Evolutionary conservation across 2,329 filamentous ascomycete species (phyloP), one percentile per base, ranked within the genome.

Genomic region (Xylaria sp.): DNA sequence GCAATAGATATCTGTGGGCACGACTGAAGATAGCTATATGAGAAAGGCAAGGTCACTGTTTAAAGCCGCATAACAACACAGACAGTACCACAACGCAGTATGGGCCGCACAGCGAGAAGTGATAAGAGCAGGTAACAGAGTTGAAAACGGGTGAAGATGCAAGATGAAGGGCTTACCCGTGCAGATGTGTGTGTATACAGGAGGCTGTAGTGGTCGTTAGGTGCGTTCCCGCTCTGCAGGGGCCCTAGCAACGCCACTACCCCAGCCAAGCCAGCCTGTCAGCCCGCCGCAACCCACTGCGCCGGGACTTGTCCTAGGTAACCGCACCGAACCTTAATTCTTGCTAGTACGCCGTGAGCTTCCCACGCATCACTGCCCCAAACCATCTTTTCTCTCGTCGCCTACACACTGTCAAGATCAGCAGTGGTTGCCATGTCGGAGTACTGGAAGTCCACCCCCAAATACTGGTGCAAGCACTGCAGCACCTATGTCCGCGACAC

Each of bases 381-480:
- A 3, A 25, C 23, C 23, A 25, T 25, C 23, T 25, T 25, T 25
- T 12, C n/a, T 28, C 15, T 28, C 13, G n/a, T 48, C 28, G 31
- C 44, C n/a, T 25, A 4, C 25, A 12, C 31, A 6, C 46, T 31
- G 8, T 37, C 10, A 25, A 13, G 13, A 23, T 3, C 23, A n/a
- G 31, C 18, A 50, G 28, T 13, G 31, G 61, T 20, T 7, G 60
- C 37, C 58, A 98, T 99, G 96, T 91, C 96, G 0, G 96, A 98
- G 86, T 97, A 97, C 83, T 98, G 96, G 96, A 98, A 98, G 81
- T 98, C 95, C 23, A 97, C 94, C 80, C 94, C 94, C 6, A 95
- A 92, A 79, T 97, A 97, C 84, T 98, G 94, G 94, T 99, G 96
- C 88, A 98, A 98, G 81, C 93, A 97, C 85, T 99, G 96, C 88